Base-by-base conservation (phyloP, 345 rosid genomes). In the Turritis glabra region DNA sequence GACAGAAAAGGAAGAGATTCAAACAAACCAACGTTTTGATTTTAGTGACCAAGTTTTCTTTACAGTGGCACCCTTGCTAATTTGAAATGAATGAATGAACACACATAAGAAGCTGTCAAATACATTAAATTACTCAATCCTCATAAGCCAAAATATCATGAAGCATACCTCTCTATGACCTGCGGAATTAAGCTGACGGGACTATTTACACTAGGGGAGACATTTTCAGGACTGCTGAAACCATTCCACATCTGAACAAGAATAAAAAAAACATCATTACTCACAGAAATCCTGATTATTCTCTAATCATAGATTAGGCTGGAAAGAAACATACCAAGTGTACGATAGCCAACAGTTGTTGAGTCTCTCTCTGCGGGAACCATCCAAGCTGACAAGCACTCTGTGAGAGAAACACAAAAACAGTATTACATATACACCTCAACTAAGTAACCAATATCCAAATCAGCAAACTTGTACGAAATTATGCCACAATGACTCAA, bases 301-400 rank as follows among this genome's bases (percentile, higher is more conserved):
- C 65, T 40, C 33, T 59, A 27, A 17, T 11, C n/a, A 57, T 21
- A 64, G 8, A 48, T 30, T 27, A 5, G 3, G 26, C 22, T 46
- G 56, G 48, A 43, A 71, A 74, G 52, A 71, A 26, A 35, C 63
- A 56, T 69, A 91, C 98, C 90, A 83, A 86, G 72, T 80, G 75
- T 61, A 85, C 80, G 75, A 84, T 85, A 56, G 71, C 30, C 44
- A 78, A 29, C 33, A 92, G 85, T 69, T 85, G 86, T 77, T 82
- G 79, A 80, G 78, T 60, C 52, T 91, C 96, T 73, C 72, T 74
- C 55, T 79, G 86, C 1, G 87, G 77, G 80, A 95, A 95, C 99
- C 97, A 92, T 58, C 89, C 93, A 67, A 73, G 68, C 61, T 79
- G 77, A 74, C 97, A 89, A 71, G 99, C 97, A 83, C 54, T 85